Percentiles rank a stretch among this genome's conserved stretches.
Conservation (phyloP, 1,139 yeast genomes). For the Geotrichum bryndzae region DNA sequence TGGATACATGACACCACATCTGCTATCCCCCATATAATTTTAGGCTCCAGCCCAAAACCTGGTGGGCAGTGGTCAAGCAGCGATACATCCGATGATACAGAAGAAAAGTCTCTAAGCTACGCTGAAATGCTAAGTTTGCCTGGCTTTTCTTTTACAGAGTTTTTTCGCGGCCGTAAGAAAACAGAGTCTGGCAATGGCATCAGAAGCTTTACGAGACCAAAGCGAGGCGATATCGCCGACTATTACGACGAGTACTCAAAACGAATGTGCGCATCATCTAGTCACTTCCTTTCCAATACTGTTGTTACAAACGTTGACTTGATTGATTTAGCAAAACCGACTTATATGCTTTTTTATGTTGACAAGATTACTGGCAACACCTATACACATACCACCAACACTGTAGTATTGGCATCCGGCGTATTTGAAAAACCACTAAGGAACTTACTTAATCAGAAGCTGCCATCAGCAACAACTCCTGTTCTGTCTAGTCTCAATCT, state of each 20-base stretch:
- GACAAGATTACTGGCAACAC: background rate
- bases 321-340: background rate
- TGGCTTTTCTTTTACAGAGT: slow-evolving; percentile 30
- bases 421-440: slow-evolving; percentile 28
- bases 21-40: slow-evolving; percentile 25
- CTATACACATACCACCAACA: slow-evolving; percentile 14
- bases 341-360: slow-evolving; percentile 1
- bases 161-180: slow-evolving; percentile 9
- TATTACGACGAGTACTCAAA: slow-evolving; percentile 31
- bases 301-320: slow-evolving; percentile 22
- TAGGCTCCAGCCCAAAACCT: slow-evolving; percentile 27
- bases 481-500: background rate
- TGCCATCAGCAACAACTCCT: background rate
- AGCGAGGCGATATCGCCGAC: slow-evolving; percentile 29
- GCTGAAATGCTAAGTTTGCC: slow-evolving; percentile 37
- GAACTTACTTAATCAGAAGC: background rate
- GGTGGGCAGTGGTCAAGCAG: slow-evolving; percentile 37
- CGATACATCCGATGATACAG: slow-evolving; percentile 21
- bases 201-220: slow-evolving; percentile 30
- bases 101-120: slow-evolving; percentile 30
- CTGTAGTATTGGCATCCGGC: slow-evolving; percentile 34
- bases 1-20: slow-evolving; percentile 23
- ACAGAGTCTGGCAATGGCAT: slow-evolving; percentile 19
- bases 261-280: slow-evolving; percentile 23
- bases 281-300: slow-evolving; percentile 8